Evolutionary conservation across 352 stramenopile species (phyloP), one percentile per base, ranked within the genome.

Genomic region (Plasmopara viticola): DNA sequence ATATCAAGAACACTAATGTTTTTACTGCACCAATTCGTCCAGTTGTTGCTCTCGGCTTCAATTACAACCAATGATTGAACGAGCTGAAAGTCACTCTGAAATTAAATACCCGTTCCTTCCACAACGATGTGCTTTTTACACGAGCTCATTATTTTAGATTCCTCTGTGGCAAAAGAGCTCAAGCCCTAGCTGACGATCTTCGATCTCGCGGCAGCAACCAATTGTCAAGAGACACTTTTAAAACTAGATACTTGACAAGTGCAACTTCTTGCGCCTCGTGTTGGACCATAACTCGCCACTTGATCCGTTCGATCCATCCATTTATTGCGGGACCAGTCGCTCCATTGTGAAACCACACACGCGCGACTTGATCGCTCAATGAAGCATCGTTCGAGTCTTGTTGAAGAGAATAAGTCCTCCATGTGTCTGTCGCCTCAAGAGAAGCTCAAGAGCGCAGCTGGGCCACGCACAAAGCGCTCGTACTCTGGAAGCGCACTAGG

Each of bases 341-440:
- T 47, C 51, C 28, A 42, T 31, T 38, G 51, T 62, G 46, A 45
- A 43, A 57, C 41, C 44, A 29, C 52, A 18, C 20, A 43, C 47
- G 44, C 37, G 17, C 17, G 20, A 25, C 15, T 17, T 2, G 55
- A 68, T 64, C 60, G 55, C 51, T 41, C 37, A 38, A 55, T 60
- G 34, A 66, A 67, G 65, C 66, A 63, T 28, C 44, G 44, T 5
- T 44, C 62, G 29, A 70, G 62, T 30, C 57, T 64, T 17, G 60
- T 72, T 15, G 69, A 84, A 18, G 70, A 82, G 20, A 63, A 41
- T 48, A 84, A 84, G 66, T 20, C 60, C n/a, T 39, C 60, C 48
- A 84, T 81, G 70, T 85, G 77, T 33, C 48, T 88, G 41, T 88
- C 77, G 5, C 77, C 74, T 12, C 77, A 88, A 37, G 77, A 88